Base-by-base conservation (phyloP, 208 protist genomes). In the Leishmania guyanensis region DNA sequence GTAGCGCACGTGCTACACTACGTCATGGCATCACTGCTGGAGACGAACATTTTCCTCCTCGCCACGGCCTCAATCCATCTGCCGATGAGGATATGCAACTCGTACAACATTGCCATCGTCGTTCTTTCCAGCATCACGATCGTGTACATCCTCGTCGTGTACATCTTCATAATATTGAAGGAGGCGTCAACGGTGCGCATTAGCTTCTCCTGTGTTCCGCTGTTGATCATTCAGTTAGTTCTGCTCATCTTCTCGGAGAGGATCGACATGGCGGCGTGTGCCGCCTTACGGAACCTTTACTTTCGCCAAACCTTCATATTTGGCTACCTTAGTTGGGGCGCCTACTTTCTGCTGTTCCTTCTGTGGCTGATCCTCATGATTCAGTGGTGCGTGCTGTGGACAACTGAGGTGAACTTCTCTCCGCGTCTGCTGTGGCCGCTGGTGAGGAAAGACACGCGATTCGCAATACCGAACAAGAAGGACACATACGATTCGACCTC, bases 41-140 rank as follows among this genome's bases (percentile, higher is more conserved):
- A 94, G 82, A 78, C 86, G 36, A 89, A 92, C 72, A 54, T 93
- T 3, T 94, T 88, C 70, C 81, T 94, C n/a, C 1, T 91, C 33
- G 60, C 85, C 33, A 77, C 84, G 20, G 72, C 70, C 66, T 50
- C 65, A 36, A 81, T 88, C 64, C 66, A 72, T 26, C 60, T 84
- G 51, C 58, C 65, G 5, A 29, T 22, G 82, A 10, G 5, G 43
- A 43, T 10, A 16, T 93, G 91, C 77, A n/a, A 51, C 20, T 75
- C 72, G n/a, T 81, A 86, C 58, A 71, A 39, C 60, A 77, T 83
- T 50, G 77, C 73, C 5, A 80, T 89, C 74, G 70, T 93, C 14
- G 33, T 75, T 43, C 65, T 93, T 4, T 75, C 85, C 0, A 66
- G 81, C 53, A 66, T 89, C 20, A 82, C 85, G n/a, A 73, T 89